Base-by-base conservation (phyloP, 2,329 filamentous ascomycete species). In the Diaporthe humulicola region DNA sequence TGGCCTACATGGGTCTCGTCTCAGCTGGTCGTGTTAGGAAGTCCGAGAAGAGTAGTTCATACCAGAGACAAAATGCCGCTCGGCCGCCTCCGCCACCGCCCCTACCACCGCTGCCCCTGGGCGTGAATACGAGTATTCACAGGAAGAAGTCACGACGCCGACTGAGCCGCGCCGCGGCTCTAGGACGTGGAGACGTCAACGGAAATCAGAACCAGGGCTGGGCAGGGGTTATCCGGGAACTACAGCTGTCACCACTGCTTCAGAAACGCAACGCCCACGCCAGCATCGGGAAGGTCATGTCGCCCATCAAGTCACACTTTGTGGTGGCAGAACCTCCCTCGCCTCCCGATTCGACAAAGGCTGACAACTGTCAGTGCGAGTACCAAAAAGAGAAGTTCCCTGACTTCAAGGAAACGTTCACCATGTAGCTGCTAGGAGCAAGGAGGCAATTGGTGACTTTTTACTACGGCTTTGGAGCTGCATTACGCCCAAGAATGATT, bases 1-100 rank as follows among this genome's bases (percentile, higher is more conserved):
- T 92, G 45, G 86, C 91, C 40, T 92, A 91, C 81, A 90, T 93
- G 89, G 89, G 90, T 76, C 87, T 91, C 75, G 86, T 92, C 70
- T 85, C 64, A 80, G 73, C 81, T 75, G 71, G 81, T 76, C 73
- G 82, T 30, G 77, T 82, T 36, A 78, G 78, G 73, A 76, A 72
- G 10, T 69, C 78, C 2, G 82, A 83, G 73, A 85, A 28, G 36
- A 14, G 15, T 48, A 77, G 50, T 80, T 81, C 71, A 78, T 69
- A 38, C 10, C 3, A 15, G 17, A 75, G 70, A 82, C 75, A 42
- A 75, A 36, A 33, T 22, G 42, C 79, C 82, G 25, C 78, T 78
- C 64, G 33, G 69, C 82, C 81, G 56, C 82, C 83, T 64, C 77
- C 64, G 15, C 64, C 64, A 8, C 64, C 64, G 19, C 64, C 75